Evolutionary conservation across 148 eudicot genomes (phyloP).

Genomic region (Pouteria glomerata): DNA sequence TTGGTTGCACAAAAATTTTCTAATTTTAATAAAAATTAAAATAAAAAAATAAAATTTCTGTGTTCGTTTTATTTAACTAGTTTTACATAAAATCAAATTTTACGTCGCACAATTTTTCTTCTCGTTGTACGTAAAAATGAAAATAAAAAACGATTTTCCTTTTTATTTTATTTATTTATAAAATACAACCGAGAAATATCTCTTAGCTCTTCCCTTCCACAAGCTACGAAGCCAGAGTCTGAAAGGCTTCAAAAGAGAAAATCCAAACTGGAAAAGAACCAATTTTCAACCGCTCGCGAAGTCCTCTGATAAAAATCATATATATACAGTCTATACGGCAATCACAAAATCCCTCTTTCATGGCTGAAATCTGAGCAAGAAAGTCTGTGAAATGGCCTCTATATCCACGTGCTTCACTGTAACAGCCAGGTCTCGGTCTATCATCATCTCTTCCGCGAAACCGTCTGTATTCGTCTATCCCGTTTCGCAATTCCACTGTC

Average conservation of each 20-base stretch:
- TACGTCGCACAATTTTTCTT: no score
- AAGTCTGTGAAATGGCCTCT: conserved; percentile 38
- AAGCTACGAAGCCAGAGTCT: no score
- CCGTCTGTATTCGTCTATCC: conserved; percentile 17
- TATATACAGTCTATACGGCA: not conserved
- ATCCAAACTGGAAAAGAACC: not conserved
- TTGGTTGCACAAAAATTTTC: no score
- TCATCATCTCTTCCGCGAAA: conserved; percentile 20
- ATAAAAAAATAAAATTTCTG: no score
- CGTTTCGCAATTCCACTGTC: conserved; percentile 6
- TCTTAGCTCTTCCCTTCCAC: no score
- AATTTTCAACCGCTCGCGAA: conserved; percentile 7
- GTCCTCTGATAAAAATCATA: not conserved
- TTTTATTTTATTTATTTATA: no score
- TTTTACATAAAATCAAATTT: no score
- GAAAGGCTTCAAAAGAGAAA: not conserved
- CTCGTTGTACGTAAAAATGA: no score
- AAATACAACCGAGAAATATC: no score
- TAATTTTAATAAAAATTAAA: no score
- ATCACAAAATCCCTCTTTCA: not conserved
- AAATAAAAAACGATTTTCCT: no score
- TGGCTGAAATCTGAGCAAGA: conserved; percentile 9
- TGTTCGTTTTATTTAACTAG: no score
- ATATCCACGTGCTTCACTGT: conserved; percentile 50
- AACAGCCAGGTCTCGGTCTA: conserved; percentile 25